Percentiles rank a stretch among this genome's conserved stretches.
Evolutionary conservation across 2,329 filamentous ascomycete genomes (phyloP).

Genomic region (Saccharata proteae): DNA sequence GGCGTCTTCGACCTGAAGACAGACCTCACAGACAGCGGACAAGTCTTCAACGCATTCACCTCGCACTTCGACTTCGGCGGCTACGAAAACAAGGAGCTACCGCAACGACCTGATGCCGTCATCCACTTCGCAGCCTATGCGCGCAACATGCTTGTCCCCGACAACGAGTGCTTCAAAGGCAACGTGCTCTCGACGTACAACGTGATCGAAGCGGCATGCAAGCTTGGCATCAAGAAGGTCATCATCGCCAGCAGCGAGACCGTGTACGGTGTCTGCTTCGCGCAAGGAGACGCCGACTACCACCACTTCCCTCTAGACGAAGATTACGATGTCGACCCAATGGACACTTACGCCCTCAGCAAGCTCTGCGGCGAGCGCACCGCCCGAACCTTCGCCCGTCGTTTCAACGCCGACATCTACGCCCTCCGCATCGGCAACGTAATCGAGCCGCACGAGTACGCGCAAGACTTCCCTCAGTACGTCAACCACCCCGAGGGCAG

Average conservation of each 20-base stretch:
- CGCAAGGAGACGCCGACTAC: conserved; percentile 46
- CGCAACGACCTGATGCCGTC: conserved; percentile 43
- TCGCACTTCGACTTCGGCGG: conserved; percentile 44
- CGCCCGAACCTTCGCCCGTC: conserved; percentile 43
- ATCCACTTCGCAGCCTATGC: conserved; percentile 51
- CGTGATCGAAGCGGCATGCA: conserved; percentile 50
- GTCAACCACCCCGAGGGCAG: conserved; percentile 38
- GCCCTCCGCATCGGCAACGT: conserved; percentile 49
- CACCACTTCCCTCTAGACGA: conserved; percentile 48
- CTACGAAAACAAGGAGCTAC: conserved; percentile 32
- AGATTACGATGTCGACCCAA: conserved; percentile 46
- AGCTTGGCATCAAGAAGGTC: conserved; percentile 50
- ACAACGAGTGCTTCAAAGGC: conserved; percentile 45
- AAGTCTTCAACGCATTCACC: conserved; percentile 44
- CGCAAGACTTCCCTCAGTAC: conserved; percentile 38
- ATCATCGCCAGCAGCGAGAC: conserved; percentile 49
- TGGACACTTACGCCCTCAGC: conserved; percentile 49
- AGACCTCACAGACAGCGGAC: conserved; percentile 43
- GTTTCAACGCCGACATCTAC: conserved; percentile 48
- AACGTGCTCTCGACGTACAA: conserved; percentile 49
- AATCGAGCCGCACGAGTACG: conserved; percentile 50
- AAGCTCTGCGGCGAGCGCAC: conserved; percentile 49
- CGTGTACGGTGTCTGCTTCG: conserved; percentile 50
- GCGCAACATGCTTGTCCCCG: conserved; percentile 48
- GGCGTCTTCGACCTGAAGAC: conserved; percentile 42